Percentiles rank a stretch among this genome's conserved stretches.
These are phyloP conservation scores for Trametes sanguinea DNA, from an alignment of 768 basidiomycete genomes.

Conservation along the genomic window DNA sequence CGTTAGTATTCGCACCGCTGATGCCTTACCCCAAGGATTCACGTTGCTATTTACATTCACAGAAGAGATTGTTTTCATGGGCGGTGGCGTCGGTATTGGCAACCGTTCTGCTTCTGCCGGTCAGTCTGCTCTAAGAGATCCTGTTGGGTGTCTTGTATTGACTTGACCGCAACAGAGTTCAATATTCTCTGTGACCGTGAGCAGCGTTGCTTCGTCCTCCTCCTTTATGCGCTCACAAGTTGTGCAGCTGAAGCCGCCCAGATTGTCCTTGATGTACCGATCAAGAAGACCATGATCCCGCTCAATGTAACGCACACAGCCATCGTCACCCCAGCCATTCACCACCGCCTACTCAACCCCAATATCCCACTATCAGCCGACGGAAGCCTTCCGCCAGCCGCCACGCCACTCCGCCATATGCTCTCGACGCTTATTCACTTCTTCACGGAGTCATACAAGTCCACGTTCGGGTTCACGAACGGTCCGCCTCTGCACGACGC, in stretches of 20 bases:
- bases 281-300: constrained; percentile 76
- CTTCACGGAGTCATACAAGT: constrained; percentile 72
- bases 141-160: not conserved
- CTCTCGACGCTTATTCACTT: constrained; percentile 73
- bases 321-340: constrained; percentile 63
- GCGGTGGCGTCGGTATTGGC: constrained; percentile 84
- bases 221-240: not conserved
- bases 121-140: constrained; percentile 23
- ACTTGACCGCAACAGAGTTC: constrained; percentile 50
- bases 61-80: constrained; percentile 85
- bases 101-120: constrained; percentile 79
- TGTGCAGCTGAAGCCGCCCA: constrained; percentile 74
- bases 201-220: constrained; percentile 25
- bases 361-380: not conserved
- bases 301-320: constrained; percentile 89
- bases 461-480: constrained; percentile 77
- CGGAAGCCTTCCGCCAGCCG: constrained; percentile 27
- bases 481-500: constrained; percentile 91
- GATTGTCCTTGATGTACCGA: constrained; percentile 72
- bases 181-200: constrained; percentile 82
- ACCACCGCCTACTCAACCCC: constrained; percentile 50
- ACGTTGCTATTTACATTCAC: not conserved
- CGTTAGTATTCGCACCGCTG: constrained; percentile 16
- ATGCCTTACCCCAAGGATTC: not conserved
- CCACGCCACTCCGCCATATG: constrained; percentile 62